Percentiles rank a stretch among this genome's conserved stretches.
Conservation (phyloP, 2,329 filamentous ascomycete genomes). For the Penicillium vulpinum region DNA sequence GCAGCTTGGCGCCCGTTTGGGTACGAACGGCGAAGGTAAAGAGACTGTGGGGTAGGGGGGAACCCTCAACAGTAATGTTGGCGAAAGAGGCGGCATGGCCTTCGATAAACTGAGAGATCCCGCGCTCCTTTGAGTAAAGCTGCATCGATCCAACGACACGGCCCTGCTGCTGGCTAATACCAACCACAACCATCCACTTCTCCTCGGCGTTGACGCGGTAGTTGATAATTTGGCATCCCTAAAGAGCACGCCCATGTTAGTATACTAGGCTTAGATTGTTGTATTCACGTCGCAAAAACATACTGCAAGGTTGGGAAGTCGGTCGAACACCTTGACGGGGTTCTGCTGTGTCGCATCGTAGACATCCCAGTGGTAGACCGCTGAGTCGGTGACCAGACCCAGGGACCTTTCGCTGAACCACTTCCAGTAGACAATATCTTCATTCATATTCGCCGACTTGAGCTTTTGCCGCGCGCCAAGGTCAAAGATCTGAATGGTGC, state of each 20-base stretch:
- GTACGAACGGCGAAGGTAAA: conserved; percentile 96
- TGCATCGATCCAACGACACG: conserved; percentile 96
- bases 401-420: conserved; percentile 91
- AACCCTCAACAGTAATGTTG: conserved; percentile 82
- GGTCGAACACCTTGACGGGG: conserved; percentile 90
- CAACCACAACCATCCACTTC: conserved; percentile 98
- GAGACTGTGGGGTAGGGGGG: conserved; percentile 85
- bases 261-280: background rate
- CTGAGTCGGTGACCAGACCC: conserved; percentile 84
- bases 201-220: conserved; percentile 94
- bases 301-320: conserved; percentile 85
- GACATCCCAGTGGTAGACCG: conserved; percentile 97
- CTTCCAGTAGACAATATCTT: conserved; percentile 99
- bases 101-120: conserved; percentile 97
- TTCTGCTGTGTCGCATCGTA: conserved; percentile 77
- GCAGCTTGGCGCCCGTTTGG: conserved; percentile 86
- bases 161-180: conserved; percentile 89
- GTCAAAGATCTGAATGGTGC: conserved; percentile 97
- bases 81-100: conserved; percentile 95
- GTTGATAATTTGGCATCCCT: conserved; percentile 99
- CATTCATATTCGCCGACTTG: conserved; percentile 93
- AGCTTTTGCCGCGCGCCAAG: conserved; percentile 89
- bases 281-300: conserved; percentile 36
- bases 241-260: conserved; percentile 9
- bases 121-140: conserved; percentile 91